Evolutionary conservation across 441 rosid species (phyloP), one percentile per base, ranked within the genome.

Genomic region (Corymbia citriodora): DNA sequence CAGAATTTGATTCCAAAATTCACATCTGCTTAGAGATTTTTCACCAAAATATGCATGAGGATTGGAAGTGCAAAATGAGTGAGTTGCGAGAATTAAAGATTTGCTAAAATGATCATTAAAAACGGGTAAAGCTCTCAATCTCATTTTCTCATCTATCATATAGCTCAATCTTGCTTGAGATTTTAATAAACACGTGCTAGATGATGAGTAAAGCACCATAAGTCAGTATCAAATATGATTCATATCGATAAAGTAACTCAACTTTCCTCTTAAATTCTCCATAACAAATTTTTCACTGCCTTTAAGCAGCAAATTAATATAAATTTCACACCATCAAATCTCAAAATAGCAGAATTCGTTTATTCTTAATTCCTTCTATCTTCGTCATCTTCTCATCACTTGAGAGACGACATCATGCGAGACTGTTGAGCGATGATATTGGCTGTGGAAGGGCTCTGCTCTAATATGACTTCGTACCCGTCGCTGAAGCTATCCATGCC

Each of bases 401-500:
- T 23, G 61, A 10, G 79, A 89, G 88, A 63, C 23, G 88, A 85
- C 88, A 89, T 85, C 92, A 89, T 94, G 82, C 83, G 92, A 89
- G 98, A 97, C 63, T 97, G 98, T 54, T 50, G 91, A 8, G 94
- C 92, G 52, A 96, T 93, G 89, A 96, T 31, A 18, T 15, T 85
- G 65, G 98, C 94, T 55, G 97, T 97, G 3, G 98, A 94, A 55
- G 96, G 94, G 90, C 91, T 92, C 81, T 92, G 90, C 88, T 93
- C 92, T 87, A 95, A 74, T 36, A 95, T 74, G 59, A 95, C 94
- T 88, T 93, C 93, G 89, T 94, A 94, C 15, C 95, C 96, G 82
- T 95, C 96, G 81, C 91, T 93, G 50, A 92, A 40, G 19, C 48
- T 83, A 61, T 90, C 89, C 90, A 93, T 94, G 52, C 90, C 94